phyloP scores from a whole-genome alignment of 768 basidiomycete species.

The Leccinellum rugosiceps region DNA sequence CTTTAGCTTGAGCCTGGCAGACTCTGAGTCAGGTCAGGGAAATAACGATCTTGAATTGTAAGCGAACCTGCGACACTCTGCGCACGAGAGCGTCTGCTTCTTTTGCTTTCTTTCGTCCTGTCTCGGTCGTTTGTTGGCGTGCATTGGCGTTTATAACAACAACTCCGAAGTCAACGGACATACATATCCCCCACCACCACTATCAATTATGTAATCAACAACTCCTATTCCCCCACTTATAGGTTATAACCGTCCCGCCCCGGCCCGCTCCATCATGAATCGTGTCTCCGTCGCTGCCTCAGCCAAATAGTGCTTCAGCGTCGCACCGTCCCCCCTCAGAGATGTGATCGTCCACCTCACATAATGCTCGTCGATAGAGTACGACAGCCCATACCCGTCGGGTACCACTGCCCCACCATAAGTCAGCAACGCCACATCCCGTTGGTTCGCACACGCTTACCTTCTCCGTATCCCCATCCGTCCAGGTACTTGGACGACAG shows the following conservation, averaged over 20 bases:
- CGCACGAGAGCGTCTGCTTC: conserved; percentile 54
- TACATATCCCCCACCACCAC: conserved; percentile 1
- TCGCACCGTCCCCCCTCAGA: conserved; percentile 45
- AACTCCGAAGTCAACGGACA: conserved; percentile 28
- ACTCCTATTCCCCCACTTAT: conserved; percentile 18
- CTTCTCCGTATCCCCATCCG: conserved; percentile 98
- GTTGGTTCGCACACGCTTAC: conserved; percentile 34
- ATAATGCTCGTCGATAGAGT: conserved; percentile 80
- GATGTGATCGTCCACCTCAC: conserved; percentile 93
- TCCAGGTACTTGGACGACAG: conserved; percentile 78
- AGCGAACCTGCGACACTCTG: conserved; percentile 57
- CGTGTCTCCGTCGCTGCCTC: conserved; percentile 61
- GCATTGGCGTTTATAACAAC: conserved; percentile 15
- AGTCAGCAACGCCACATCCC: conserved; percentile 6
- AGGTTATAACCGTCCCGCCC: conserved; percentile 36
- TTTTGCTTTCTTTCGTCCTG: conserved; percentile 32
- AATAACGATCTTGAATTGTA: too few species aligned
- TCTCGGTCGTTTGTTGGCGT: conserved; percentile 43
- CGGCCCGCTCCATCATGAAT: conserved; percentile 73
- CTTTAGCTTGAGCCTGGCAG: conserved; percentile 50
- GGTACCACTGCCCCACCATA: conserved; percentile 61
- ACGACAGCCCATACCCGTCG: conserved; percentile 90
- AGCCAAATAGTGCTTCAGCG: conserved; percentile 65
- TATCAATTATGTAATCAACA: conserved; percentile 28
- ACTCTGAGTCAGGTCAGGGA: neutral